Conservation (phyloP, 1,284 basidiomycete genomes). For the Grifola frondosa region DNA sequence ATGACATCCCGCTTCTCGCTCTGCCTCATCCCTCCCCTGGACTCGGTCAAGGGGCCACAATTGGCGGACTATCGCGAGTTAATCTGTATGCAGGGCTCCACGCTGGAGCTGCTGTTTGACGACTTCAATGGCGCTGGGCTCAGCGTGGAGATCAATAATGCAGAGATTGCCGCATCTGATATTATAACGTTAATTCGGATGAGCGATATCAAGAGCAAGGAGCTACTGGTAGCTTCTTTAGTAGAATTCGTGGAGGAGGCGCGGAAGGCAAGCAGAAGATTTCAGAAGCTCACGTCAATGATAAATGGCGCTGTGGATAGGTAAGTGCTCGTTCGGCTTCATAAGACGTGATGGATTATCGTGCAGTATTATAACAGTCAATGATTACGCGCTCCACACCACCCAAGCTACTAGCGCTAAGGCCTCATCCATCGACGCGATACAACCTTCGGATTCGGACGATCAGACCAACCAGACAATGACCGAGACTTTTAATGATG, state of each 20-base stretch:
- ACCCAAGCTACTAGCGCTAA: conserved; percentile 52
- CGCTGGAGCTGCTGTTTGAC: conserved; percentile 61
- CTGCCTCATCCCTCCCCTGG: conserved; percentile 34
- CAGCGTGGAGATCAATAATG: conserved; percentile 66
- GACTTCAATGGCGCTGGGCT: conserved; percentile 54
- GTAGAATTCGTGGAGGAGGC: conserved; percentile 57
- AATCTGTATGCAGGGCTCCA: conserved; percentile 54
- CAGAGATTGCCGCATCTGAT: conserved; percentile 72
- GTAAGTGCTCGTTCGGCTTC: conserved; percentile 41
- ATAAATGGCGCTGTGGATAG: conserved; percentile 68
- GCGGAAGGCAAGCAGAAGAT: conserved; percentile 51
- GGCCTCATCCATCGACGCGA: conserved; percentile 36
- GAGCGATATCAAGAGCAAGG: conserved; percentile 59
- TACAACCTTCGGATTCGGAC: conserved; percentile 45
- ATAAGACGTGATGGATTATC: background rate
- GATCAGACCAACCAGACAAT: conserved; percentile 43
- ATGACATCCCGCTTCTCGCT: conserved; percentile 48
- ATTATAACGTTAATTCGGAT: conserved; percentile 57
- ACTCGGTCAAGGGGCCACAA: conserved; percentile 10
- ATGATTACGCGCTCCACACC: conserved; percentile 61
- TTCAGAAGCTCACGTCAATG: conserved; percentile 59
- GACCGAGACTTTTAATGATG: conserved; percentile 51
- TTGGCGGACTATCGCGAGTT: conserved; percentile 61
- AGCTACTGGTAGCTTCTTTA: conserved; percentile 54
- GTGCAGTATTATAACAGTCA: conserved; percentile 64